Base-by-base conservation (phyloP, 176 grass and related monocot genomes). In the Eleusine coracana region DNA sequence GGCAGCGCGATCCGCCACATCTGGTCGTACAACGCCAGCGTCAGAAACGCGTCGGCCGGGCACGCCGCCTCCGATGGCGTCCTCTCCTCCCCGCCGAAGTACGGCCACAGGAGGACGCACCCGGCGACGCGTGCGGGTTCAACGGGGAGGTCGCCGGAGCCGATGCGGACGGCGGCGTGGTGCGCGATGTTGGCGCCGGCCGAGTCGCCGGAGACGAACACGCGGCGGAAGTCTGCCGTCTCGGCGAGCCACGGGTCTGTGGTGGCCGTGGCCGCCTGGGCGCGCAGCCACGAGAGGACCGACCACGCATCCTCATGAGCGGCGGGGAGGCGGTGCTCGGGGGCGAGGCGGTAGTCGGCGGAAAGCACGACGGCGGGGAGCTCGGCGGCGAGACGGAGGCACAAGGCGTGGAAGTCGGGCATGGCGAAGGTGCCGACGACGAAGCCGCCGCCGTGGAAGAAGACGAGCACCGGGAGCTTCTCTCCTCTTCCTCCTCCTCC, bases 1-100 rank as follows among this genome's bases (percentile, higher is more conserved):
- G 90, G 94, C 52, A 97, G 74, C 61, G 92, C 89, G 0, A 94
- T 81, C 29, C 89, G 80, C 94, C 94, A 97, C 79, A 88, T 94
- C 85, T 77, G 77, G 86, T 94, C 86, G 79, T 25, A 89, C 38
- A 89, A 55, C 17, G 87, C 48, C 6, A 70, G 86, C 73, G 61
- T 87, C 50, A 91, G 78, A 52, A 93, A 56, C 78, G 67, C 73
- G 45, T 91, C 88, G 29, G 38, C 60, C 5, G 86, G 83, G 79
- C 80, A 87, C 31, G 86, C 42, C 3, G 66, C 77, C 84, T 96
- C 93, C 0, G 93, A 92, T 29, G 16, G 36, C 7, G 84, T 93
- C 77, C 86, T 61, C 68, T 28, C 1, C 42, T 84, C 74, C 38
- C 93, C 93, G 44, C 80, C 90, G 69, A 96, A 92, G 88, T 86